Conservation (phyloP, 768 basidiomycete species). For the Boletus edulis region DNA sequence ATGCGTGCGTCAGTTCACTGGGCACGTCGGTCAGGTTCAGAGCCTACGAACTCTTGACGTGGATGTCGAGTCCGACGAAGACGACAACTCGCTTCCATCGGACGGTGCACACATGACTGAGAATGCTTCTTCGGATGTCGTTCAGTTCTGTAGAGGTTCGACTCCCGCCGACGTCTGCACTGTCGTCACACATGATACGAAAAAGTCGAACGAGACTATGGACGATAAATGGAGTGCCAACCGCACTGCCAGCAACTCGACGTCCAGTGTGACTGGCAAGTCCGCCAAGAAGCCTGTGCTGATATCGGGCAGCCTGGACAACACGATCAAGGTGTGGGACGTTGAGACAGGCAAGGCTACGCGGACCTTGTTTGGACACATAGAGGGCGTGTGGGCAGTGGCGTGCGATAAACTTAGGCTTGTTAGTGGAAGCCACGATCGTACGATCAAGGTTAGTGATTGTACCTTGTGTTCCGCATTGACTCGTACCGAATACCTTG, state of each 20-base stretch:
- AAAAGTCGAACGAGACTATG: conserved; percentile 6
- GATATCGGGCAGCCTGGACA: conserved; percentile 89
- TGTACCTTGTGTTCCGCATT: conserved; percentile 2
- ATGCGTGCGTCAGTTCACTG: conserved; percentile 81
- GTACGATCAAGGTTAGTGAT: conserved; percentile 85
- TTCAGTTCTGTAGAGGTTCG: conserved; percentile 12
- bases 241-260: not conserved
- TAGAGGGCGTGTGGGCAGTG: conserved; percentile 97
- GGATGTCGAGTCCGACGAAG: conserved; percentile 45
- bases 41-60: conserved; percentile 77
- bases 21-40: conserved; percentile 95
- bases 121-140: conserved; percentile 11
- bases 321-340: conserved; percentile 96
- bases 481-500: not conserved
- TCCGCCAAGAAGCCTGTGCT: conserved; percentile 61
- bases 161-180: conserved; percentile 26
- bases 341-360: conserved; percentile 77
- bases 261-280: conserved; percentile 13
- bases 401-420: conserved; percentile 89
- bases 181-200: conserved; percentile 28
- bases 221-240: conserved; percentile 12
- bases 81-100: conserved; percentile 9
- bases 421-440: conserved; percentile 91
- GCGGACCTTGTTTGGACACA: conserved; percentile 92
- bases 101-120: conserved; percentile 15